phyloP scores from a whole-genome alignment of 495 filamentous ascomycete species.

The Penicillium pancosmium region DNA sequence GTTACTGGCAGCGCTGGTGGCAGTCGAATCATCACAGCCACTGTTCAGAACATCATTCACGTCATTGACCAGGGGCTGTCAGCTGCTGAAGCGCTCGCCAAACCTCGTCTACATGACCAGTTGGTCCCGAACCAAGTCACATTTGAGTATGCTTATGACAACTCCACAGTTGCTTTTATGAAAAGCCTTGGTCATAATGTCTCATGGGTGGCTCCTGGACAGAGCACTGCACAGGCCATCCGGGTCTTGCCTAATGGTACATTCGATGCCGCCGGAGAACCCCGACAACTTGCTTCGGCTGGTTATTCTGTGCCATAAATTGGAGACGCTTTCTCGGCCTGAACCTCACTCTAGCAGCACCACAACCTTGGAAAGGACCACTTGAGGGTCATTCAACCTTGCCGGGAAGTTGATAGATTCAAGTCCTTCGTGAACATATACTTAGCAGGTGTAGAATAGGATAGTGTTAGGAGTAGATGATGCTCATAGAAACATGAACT shows the following conservation, averaged over 20 bases:
- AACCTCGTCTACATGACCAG: slow-evolving; percentile 81
- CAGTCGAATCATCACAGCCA: slow-evolving; percentile 84
- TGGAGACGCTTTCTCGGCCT: no score
- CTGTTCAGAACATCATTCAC: slow-evolving; percentile 74
- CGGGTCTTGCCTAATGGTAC: slow-evolving; percentile 69
- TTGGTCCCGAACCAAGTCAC: slow-evolving; percentile 67
- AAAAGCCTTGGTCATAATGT: slow-evolving; percentile 69
- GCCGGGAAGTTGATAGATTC: no score
- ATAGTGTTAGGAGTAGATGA: no score
- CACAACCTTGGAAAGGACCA: no score
- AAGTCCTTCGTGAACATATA: no score
- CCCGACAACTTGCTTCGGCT: slow-evolving; percentile 72
- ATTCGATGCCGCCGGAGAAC: slow-evolving; percentile 77
- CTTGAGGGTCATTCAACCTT: no score
- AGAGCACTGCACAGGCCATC: slow-evolving; percentile 73
- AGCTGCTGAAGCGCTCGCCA: slow-evolving; percentile 60
- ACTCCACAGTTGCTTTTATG: slow-evolving; percentile 67
- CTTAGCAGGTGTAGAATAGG: no score
- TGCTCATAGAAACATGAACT: no score
- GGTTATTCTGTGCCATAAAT: slow-evolving; percentile 63
- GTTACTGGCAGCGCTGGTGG: slow-evolving; percentile 81
- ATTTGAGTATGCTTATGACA: slow-evolving; percentile 75
- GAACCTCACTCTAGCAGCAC: no score
- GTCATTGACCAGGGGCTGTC: slow-evolving; percentile 66
- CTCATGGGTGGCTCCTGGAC: slow-evolving; percentile 64